A percentile compares a stretch with the other conserved stretches of the same genome.
phyloP scores from a whole-genome alignment of 2,329 filamentous ascomycete species.

The Penicillium glabrum region DNA sequence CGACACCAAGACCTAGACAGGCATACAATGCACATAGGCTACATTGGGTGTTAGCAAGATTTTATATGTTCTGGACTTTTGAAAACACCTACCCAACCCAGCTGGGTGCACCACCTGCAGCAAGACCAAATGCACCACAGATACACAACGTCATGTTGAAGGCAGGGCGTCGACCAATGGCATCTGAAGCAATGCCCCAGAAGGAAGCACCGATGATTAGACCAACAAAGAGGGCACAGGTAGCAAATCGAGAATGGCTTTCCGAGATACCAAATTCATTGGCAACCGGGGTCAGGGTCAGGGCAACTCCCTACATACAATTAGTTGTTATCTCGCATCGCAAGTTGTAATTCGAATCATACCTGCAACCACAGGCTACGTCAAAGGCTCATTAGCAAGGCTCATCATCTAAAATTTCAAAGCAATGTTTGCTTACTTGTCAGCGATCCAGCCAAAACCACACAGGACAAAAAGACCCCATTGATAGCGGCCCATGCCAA shows the following conservation, averaged over 20 bases:
- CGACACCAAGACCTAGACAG: constrained; percentile 66
- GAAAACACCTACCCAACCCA: constrained; percentile 54
- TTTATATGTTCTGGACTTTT: background rate
- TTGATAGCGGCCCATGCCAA: constrained; percentile 84
- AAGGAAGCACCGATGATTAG: constrained; percentile 74
- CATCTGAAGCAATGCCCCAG: constrained; percentile 76
- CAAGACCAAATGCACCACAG: constrained; percentile 70
- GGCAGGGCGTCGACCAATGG: constrained; percentile 72
- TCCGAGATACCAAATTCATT: constrained; percentile 69
- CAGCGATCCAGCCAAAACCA: constrained; percentile 84
- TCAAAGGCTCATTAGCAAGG: background rate
- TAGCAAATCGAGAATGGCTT: constrained; percentile 74
- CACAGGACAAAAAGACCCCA: constrained; percentile 80
- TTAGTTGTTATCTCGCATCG: constrained; percentile 9
- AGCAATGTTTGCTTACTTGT: constrained; percentile 63
- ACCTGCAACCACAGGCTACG: constrained; percentile 69
- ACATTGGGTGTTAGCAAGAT: background rate
- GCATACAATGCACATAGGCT: constrained; percentile 60
- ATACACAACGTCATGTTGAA: constrained; percentile 78
- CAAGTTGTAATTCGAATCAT: constrained; percentile 3
- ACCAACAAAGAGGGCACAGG: constrained; percentile 71
- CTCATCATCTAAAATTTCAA: background rate
- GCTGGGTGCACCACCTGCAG: constrained; percentile 65
- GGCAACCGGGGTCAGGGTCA: constrained; percentile 62
- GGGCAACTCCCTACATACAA: constrained; percentile 64